phyloP scores from a whole-genome alignment of 345 rosid genomes.

The Citrus mangshanensis region DNA sequence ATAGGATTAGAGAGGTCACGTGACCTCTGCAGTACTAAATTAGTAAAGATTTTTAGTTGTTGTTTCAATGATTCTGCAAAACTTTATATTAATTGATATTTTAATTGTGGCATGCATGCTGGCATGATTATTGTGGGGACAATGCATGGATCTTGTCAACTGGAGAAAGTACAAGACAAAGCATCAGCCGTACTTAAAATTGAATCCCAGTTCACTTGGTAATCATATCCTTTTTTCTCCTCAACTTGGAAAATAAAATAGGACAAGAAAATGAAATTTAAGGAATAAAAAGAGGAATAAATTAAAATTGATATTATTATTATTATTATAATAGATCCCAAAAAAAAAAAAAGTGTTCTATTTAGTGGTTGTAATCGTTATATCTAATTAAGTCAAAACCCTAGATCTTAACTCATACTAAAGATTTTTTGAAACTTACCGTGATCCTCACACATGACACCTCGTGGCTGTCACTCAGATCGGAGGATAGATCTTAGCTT shows the following conservation, averaged over 20 bases:
- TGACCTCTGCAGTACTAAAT: slow-evolving; percentile 7
- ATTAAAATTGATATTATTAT: too few relatives aligned
- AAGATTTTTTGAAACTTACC: too few relatives aligned
- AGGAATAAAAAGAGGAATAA: too few relatives aligned
- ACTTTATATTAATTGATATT: background rate
- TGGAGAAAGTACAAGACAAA: background rate
- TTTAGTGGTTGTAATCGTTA: too few relatives aligned
- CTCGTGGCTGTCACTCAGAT: slow-evolving; percentile 4
- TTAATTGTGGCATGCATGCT: slow-evolving; percentile 2
- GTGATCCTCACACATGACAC: background rate
- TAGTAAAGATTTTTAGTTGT: background rate
- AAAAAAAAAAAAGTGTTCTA: too few relatives aligned
- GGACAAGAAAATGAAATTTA: too few relatives aligned
- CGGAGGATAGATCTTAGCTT: background rate
- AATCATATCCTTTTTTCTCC: background rate
- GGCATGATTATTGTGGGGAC: slow-evolving; percentile 11
- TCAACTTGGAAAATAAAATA: too few relatives aligned
- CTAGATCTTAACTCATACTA: too few relatives aligned
- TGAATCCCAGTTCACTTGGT: background rate
- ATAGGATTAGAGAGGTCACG: slow-evolving; percentile 2
- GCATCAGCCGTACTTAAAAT: slow-evolving; percentile 10
- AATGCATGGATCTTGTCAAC: background rate
- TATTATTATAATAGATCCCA: too few relatives aligned
- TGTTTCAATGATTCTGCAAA: background rate
- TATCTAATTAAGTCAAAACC: too few relatives aligned